Percentiles rank a stretch among this genome's conserved stretches.
Conservation (phyloP, 139 green algal species). For the Tetradesmus lagerheimii region DNA sequence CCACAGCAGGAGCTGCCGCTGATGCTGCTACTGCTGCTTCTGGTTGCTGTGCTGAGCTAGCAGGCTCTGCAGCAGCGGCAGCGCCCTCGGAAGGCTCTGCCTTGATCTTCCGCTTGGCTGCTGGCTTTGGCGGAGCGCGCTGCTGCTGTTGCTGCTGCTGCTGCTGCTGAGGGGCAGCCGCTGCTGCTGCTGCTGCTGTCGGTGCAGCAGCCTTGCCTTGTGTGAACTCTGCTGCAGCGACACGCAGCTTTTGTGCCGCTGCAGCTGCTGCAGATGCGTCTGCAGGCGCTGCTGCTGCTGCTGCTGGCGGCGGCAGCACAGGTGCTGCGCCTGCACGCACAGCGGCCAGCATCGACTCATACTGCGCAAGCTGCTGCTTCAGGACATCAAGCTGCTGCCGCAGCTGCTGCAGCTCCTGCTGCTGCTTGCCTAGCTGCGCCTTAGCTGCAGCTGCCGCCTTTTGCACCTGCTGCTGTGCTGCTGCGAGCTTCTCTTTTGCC, state of each 20-base stretch:
- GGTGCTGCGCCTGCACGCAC: background rate
- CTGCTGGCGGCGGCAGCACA: background rate
- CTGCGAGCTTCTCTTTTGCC: background rate
- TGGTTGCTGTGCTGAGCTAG: background rate
- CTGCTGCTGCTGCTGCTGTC: background rate
- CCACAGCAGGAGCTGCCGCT: background rate
- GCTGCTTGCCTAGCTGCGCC: conserved; percentile 21
- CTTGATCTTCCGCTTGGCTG: conserved; percentile 29
- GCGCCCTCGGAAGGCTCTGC: background rate
- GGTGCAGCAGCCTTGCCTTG: background rate
- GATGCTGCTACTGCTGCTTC: background rate
- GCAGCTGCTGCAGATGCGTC: background rate
- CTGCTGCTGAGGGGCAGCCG: background rate
- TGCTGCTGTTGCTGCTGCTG: conserved; percentile 32
- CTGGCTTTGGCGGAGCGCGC: background rate
- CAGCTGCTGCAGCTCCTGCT: conserved; percentile 31
- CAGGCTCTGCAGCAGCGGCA: conserved; percentile 1
- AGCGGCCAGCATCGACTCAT: background rate
- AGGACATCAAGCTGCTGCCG: background rate
- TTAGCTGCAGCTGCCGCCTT: background rate
- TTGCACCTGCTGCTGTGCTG: conserved; percentile 19
- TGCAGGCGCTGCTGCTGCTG: conserved; percentile 4
- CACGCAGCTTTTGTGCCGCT: background rate
- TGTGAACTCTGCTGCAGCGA: background rate
- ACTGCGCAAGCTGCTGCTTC: conserved; percentile 30